These are phyloP conservation scores for Aspergillus nanangensis DNA, from an alignment of 495 filamentous ascomycete genomes.

Conservation along the genomic window DNA sequence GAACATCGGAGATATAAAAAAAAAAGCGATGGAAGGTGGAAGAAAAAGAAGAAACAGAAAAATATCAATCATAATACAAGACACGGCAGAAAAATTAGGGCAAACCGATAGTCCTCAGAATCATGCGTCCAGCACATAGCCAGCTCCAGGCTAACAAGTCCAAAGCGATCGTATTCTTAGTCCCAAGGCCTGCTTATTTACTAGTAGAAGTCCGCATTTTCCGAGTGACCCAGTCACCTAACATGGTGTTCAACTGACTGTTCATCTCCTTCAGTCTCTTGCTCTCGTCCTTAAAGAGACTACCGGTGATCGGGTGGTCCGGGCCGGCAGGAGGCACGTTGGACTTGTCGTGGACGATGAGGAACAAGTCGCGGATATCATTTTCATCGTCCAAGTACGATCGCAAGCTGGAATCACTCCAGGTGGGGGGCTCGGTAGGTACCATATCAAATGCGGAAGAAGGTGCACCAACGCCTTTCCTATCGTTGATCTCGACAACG, in stretches of 20 bases:
- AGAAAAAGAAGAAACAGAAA: not conserved
- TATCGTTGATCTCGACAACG: constrained; percentile 47
- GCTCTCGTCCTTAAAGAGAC: constrained; percentile 81
- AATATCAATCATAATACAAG: not conserved
- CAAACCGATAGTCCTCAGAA: constrained; percentile 6
- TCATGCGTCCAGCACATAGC: constrained; percentile 26
- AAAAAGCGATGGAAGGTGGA: constrained; percentile 1
- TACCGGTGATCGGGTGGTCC: constrained; percentile 79
- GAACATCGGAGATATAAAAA: not conserved
- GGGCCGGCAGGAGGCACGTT: constrained; percentile 68
- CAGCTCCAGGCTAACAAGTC: constrained; percentile 13
- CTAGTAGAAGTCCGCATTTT: constrained; percentile 33
- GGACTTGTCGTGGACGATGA: constrained; percentile 87
- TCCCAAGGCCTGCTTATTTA: constrained; percentile 14
- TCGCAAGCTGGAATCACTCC: constrained; percentile 81
- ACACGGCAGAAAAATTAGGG: not conserved
- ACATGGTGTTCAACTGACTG: constrained; percentile 77
- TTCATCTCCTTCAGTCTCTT: constrained; percentile 76
- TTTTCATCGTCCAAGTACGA: constrained; percentile 88
- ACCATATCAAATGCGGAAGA: constrained; percentile 39
- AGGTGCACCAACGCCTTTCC: constrained; percentile 24
- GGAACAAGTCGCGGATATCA: constrained; percentile 86
- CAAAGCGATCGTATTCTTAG: not conserved
- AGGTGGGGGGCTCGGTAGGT: constrained; percentile 47
- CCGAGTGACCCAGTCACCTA: constrained; percentile 74